These are phyloP conservation scores for Ogataea parapolymorpha DNA, from an alignment of 805 yeast species.

Conservation along the genomic window DNA sequence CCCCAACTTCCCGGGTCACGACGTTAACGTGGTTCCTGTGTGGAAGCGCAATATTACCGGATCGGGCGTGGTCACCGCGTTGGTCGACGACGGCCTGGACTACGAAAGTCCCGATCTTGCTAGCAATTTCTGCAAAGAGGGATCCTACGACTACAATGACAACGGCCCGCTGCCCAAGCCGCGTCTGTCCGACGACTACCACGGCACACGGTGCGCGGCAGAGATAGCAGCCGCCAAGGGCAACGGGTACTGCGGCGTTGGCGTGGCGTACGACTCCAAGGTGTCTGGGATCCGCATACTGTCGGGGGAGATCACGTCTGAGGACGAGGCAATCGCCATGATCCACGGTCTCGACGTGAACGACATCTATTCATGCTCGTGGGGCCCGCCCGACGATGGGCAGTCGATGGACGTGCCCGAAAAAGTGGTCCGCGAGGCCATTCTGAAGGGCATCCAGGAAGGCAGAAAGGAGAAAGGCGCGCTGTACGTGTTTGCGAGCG, in stretches of 20 bases:
- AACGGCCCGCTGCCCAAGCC: constrained; percentile 77
- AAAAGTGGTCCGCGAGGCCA: constrained; percentile 69
- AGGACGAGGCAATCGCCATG: constrained; percentile 89
- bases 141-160: constrained; percentile 93
- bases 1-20: constrained; percentile 68
- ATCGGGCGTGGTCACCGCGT: constrained; percentile 74
- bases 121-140: constrained; percentile 65
- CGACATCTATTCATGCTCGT: constrained; percentile 93
- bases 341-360: constrained; percentile 76
- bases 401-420: constrained; percentile 83
- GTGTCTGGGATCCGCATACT: constrained; percentile 90
- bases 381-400: constrained; percentile 98
- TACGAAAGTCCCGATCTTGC: constrained; percentile 70
- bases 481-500: constrained; percentile 91
- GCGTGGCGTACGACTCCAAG: constrained; percentile 85
- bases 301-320: constrained; percentile 74
- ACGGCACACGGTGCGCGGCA: constrained; percentile 98
- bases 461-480: constrained; percentile 85
- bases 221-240: constrained; percentile 86
- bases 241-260: constrained; percentile 90
- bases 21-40: constrained; percentile 79
- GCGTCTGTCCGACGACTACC: constrained; percentile 74
- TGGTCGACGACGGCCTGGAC: constrained; percentile 94
- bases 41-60: constrained; percentile 87
- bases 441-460: constrained; percentile 76